Base-by-base conservation (phyloP, 345 rosid species). In the Rhodomyrtus tomentosa region DNA sequence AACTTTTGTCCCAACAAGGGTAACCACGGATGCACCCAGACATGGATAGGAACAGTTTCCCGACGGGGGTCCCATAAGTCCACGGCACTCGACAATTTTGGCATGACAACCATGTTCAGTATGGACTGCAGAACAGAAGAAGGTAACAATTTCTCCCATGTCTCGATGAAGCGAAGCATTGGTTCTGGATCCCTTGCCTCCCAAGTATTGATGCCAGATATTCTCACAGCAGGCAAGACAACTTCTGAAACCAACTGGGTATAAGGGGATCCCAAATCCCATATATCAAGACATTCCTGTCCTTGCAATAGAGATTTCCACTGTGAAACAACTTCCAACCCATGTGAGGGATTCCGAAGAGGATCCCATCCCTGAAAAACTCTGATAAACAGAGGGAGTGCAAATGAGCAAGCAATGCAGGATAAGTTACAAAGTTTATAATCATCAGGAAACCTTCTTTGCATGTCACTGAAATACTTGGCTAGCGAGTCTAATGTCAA, bases 311-410 rank as follows among this genome's bases (percentile, higher is more conserved):
- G 88, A 82, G 87, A 89, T 90, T 91, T 95, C 98, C 98, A 95
- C 14, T 83, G 83, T 27, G 90, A 89, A 29, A 95, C 91, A 56
- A 92, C 83, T 86, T 91, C 93, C 85, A 92, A 48, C 83, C 97
- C 93, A 81, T 93, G 97, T 45, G 80, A 84, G 49, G 98, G 93
- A 84, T 94, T 95, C 58, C 52, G 85, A 76, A 97, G 95, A 87
- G 98, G 98, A 83, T 97, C 96, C 99, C 98, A 95, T 40, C 95
- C 98, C 86, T 95, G 99, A 90, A 97, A 97, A 90, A 90, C 90
- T 87, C 96, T 91, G 55, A 92, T 94, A 88, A 96, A 93, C 62
- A 94, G 88, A 86, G 98, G 98, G 88, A 93, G 85, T 82, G 98
- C 96, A 86, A 88, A 88, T 53, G 97, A 90, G 84, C 95, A 94